These are phyloP conservation scores for Penicillium expansum DNA, from an alignment of 2,329 filamentous ascomycete species.

Conservation along the genomic window DNA sequence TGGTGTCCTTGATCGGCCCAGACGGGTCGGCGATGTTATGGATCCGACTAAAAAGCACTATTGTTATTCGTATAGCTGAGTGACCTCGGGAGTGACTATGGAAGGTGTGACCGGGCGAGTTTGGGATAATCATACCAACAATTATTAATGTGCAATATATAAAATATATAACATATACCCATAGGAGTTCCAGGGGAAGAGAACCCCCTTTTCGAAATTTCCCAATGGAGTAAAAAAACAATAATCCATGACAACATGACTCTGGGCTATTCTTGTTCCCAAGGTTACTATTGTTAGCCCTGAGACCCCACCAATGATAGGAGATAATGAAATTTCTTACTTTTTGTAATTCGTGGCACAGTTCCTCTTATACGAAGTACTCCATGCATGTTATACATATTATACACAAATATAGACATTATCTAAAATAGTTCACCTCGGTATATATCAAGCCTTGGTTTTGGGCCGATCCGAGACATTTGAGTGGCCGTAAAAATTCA, in stretches of 20 bases:
- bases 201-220: not conserved
- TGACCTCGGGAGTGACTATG: no score
- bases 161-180: not conserved
- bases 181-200: not conserved
- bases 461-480: slow-evolving; percentile 3
- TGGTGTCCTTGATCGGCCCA: slow-evolving; percentile 14
- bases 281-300: slow-evolving; percentile 9
- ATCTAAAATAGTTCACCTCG: not conserved
- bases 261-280: not conserved
- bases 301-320: slow-evolving; percentile 13
- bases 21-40: slow-evolving; percentile 20
- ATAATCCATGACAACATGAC: slow-evolving; percentile 18
- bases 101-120: not conserved
- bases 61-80: slow-evolving; percentile 17
- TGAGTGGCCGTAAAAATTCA: slow-evolving; percentile 1
- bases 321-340: not conserved
- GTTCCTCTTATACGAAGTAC: not conserved
- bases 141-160: no score
- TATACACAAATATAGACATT: no score
- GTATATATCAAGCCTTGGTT: not conserved
- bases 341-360: not conserved
- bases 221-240: slow-evolving; percentile 4
- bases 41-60: slow-evolving; percentile 10
- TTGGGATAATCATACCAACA: not conserved
- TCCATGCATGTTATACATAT: no score